A percentile compares a stretch with the other conserved stretches of the same genome.
Conservation (phyloP, 306 rosid species). For the Acacia crassicarpa region DNA sequence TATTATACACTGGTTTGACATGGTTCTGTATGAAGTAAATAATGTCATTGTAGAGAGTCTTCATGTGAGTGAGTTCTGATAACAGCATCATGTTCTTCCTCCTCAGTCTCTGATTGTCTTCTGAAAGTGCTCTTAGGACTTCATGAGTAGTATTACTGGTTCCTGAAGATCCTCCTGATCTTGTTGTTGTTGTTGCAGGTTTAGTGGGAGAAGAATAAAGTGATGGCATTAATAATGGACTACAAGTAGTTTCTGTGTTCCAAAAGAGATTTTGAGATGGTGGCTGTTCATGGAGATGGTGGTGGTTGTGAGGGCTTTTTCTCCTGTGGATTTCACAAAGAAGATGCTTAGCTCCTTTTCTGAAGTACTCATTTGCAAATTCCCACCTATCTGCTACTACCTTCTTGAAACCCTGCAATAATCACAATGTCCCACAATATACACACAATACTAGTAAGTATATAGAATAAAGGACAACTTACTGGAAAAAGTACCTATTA, state of each 20-base stretch:
- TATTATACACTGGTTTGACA: conserved; percentile 45
- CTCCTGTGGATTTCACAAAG: conserved; percentile 74
- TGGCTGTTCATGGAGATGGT: conserved; percentile 30
- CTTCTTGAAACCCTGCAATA: conserved; percentile 73
- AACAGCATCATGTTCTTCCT: conserved; percentile 67
- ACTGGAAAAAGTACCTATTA: too few species aligned
- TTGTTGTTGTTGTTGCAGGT: neutral
- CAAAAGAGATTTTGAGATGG: conserved; percentile 29
- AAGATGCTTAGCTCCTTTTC: conserved; percentile 64
- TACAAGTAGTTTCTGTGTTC: conserved; percentile 20
- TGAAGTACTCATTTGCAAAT: conserved; percentile 77
- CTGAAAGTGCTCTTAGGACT: conserved; percentile 55
- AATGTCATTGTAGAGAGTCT: conserved; percentile 78
- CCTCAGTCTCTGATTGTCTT: conserved; percentile 71
- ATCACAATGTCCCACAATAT: neutral
- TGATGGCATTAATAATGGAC: neutral
- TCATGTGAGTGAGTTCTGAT: conserved; percentile 79
- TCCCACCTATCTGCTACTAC: conserved; percentile 86
- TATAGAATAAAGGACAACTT: too few species aligned
- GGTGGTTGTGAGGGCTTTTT: conserved; percentile 55
- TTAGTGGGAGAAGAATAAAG: conserved; percentile 29
- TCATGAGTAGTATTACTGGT: conserved; percentile 13
- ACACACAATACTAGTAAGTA: neutral
- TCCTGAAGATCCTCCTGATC: neutral
- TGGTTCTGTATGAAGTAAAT: conserved; percentile 78